Evolutionary conservation across 805 yeast genomes (phyloP).

Genomic region (Zygoascus ofunaensis): DNA sequence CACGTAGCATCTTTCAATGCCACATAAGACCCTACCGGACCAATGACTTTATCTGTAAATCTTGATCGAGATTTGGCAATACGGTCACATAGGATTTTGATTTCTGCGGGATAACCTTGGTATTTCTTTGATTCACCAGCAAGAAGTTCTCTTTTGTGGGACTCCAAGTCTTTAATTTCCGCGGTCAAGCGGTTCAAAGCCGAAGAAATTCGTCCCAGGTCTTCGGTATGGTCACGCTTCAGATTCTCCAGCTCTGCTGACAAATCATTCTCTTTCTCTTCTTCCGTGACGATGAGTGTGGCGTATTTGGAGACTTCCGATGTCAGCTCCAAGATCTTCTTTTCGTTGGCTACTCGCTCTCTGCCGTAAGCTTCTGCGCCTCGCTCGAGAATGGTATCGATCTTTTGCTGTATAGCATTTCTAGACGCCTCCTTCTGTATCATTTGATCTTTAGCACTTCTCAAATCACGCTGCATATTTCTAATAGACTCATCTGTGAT

Average conservation of each 20-base stretch:
- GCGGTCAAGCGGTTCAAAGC: neutral
- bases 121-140: neutral
- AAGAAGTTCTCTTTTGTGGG: neutral
- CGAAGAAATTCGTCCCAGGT: neutral
- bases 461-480: neutral
- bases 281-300: neutral
- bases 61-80: neutral
- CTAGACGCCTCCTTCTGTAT: conserved; percentile 6
- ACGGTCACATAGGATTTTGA: neutral
- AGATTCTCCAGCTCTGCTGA: neutral
- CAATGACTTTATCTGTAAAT: conserved; percentile 43
- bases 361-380: conserved; percentile 10
- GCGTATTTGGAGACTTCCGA: neutral
- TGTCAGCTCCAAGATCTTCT: neutral
- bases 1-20: conserved; percentile 50
- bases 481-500: neutral
- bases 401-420: conserved; percentile 17
- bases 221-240: neutral
- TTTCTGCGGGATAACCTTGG: neutral
- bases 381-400: conserved; percentile 16
- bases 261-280: neutral
- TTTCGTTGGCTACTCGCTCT: conserved; percentile 8
- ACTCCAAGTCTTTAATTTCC: neutral
- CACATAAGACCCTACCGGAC: conserved; percentile 67
- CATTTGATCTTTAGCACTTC: neutral